phyloP scores from a whole-genome alignment of 805 yeast genomes.

The Saccharomycopsis sp. region DNA sequence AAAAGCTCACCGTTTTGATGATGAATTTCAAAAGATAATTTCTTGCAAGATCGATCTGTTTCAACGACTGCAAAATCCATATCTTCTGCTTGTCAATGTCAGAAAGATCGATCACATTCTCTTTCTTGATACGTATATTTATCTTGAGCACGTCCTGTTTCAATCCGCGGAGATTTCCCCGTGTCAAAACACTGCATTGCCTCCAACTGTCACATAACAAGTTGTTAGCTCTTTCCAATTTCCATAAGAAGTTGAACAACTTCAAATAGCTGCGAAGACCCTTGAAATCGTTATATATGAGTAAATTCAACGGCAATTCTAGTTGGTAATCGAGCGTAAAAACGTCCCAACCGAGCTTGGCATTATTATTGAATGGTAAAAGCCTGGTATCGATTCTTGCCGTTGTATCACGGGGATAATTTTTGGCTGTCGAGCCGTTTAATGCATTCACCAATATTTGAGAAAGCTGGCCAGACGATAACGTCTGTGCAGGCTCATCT shows the following conservation, averaged over 20 bases:
- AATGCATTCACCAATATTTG: conserved; percentile 61
- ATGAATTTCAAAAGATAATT: conserved; percentile 38
- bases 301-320: conserved; percentile 28
- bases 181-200: conserved; percentile 29
- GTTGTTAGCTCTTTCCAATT: conserved; percentile 55
- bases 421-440: conserved; percentile 42
- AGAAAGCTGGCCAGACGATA: conserved; percentile 62
- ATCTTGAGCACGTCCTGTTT: conserved; percentile 24
- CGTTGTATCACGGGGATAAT: conserved; percentile 34
- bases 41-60: conserved; percentile 34
- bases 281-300: conserved; percentile 31
- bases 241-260: conserved; percentile 82
- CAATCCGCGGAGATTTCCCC: conserved; percentile 25
- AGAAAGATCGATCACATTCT: conserved; percentile 31
- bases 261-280: conserved; percentile 55
- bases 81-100: conserved; percentile 28
- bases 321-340: conserved; percentile 76
- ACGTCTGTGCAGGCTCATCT: conserved; percentile 52
- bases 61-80: conserved; percentile 26
- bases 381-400: conserved; percentile 75
- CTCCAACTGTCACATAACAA: conserved; percentile 47
- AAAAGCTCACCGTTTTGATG: conserved; percentile 34
- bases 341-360: conserved; percentile 72
- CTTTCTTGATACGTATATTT: conserved; percentile 26
- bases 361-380: conserved; percentile 59